Evolutionary conservation across 345 rosid genomes (phyloP).

Genomic region (Aquilaria sinensis): DNA sequence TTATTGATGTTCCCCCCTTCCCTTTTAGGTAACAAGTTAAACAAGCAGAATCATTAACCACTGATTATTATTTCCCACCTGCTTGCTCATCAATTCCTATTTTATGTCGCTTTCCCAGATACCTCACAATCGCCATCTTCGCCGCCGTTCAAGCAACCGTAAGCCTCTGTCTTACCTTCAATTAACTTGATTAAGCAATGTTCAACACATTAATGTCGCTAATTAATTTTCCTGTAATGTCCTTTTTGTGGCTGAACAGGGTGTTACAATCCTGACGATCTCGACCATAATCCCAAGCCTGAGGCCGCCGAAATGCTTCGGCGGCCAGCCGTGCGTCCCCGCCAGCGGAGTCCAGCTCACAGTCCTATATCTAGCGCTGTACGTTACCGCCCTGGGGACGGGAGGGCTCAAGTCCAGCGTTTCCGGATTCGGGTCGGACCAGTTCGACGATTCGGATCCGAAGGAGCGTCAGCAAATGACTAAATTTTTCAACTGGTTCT

Average conservation of each 20-base stretch:
- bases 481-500: constrained; percentile 89
- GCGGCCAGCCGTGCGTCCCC: constrained; percentile 38
- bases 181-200: constrained; percentile 4
- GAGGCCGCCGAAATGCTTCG: constrained; percentile 69
- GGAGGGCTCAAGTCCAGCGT: constrained; percentile 97
- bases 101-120: constrained; percentile 28
- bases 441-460: constrained; percentile 71
- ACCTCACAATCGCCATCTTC: constrained; percentile 79
- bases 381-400: constrained; percentile 82
- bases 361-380: constrained; percentile 67
- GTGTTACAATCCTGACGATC: constrained; percentile 73
- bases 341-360: constrained; percentile 60
- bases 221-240: background rate
- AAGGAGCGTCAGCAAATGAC: constrained; percentile 61
- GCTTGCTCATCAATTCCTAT: background rate
- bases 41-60: too few species aligned
- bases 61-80: too few species aligned
- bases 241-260: constrained; percentile 33
- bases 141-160: constrained; percentile 82
- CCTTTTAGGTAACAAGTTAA: too few species aligned
- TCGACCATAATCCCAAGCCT: constrained; percentile 77
- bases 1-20: background rate
- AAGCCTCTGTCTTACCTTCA: constrained; percentile 11
- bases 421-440: constrained; percentile 95
- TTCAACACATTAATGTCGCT: background rate